Conservation (phyloP, 768 basidiomycete species). For the Cubamyces sp. region DNA sequence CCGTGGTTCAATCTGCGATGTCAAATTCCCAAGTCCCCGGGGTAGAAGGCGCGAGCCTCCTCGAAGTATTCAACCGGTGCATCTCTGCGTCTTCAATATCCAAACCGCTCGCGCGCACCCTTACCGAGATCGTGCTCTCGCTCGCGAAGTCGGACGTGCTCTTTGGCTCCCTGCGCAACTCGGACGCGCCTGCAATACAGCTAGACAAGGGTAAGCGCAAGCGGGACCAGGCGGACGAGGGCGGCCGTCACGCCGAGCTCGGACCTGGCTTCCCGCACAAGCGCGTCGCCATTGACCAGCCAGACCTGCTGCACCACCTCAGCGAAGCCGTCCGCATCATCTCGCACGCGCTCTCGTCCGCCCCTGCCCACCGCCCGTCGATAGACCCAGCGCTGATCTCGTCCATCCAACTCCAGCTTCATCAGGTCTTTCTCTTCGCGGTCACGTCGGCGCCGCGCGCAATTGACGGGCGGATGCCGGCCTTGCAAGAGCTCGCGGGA, state of each 20-base stretch:
- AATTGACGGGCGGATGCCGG: slow-evolving; percentile 51
- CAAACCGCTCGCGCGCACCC: slow-evolving; percentile 54
- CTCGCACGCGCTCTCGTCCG: slow-evolving; percentile 50
- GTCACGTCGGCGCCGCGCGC: slow-evolving; percentile 55
- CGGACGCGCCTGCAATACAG: slow-evolving; percentile 62
- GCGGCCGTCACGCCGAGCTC: slow-evolving; percentile 18
- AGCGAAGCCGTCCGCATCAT: slow-evolving; percentile 63
- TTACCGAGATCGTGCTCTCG: slow-evolving; percentile 65
- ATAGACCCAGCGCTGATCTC: slow-evolving; percentile 63
- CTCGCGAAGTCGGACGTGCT: slow-evolving; percentile 68
- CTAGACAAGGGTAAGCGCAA: slow-evolving; percentile 79
- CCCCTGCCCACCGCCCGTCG: slow-evolving; percentile 40
- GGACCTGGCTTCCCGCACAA: slow-evolving; percentile 38
- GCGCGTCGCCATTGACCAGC: slow-evolving; percentile 30
- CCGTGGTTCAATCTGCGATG: slow-evolving; percentile 58
- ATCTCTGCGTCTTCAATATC: slow-evolving; percentile 51
- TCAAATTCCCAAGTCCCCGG: slow-evolving; percentile 53
- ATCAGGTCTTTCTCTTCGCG: slow-evolving; percentile 79
- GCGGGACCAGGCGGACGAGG: slow-evolving; percentile 56
- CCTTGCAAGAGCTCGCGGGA: slow-evolving; percentile 77
- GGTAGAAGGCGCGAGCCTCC: slow-evolving; percentile 50
- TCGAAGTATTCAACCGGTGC: slow-evolving; percentile 57
- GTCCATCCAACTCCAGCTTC: slow-evolving; percentile 73
- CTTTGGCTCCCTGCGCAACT: slow-evolving; percentile 67
- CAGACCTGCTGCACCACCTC: slow-evolving; percentile 56